Conservation (phyloP, 805 yeast species). For the Candida coleopterorum region DNA sequence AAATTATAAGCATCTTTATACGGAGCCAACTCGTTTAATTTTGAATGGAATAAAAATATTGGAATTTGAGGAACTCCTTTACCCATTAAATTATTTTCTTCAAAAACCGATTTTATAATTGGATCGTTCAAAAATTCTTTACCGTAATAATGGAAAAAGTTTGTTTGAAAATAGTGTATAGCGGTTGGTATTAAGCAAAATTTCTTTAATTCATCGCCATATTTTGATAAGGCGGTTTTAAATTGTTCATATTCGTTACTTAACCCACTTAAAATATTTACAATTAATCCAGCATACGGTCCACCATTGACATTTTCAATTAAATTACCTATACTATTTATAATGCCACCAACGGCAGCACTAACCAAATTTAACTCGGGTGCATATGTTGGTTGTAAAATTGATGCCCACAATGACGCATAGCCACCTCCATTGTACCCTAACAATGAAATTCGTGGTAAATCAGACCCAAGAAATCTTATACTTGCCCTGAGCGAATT, state of each 20-base stretch:
- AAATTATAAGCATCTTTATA: constrained; percentile 15
- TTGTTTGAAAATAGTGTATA: constrained; percentile 6
- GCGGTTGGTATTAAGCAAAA: constrained; percentile 9
- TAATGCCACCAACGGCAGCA: constrained; percentile 35
- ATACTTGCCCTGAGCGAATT: constrained; percentile 25
- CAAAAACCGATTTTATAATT: constrained; percentile 11
- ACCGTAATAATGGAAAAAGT: constrained; percentile 13
- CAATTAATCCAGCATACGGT: constrained; percentile 26
- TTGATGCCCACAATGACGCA: constrained; percentile 36
- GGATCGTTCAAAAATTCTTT: constrained; percentile 12
- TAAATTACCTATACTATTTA: constrained; percentile 26
- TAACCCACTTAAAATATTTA: constrained; percentile 27
- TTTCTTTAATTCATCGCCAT: constrained; percentile 4
- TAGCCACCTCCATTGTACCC: constrained; percentile 38
- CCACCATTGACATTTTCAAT: constrained; percentile 21
- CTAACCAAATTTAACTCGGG: constrained; percentile 28
- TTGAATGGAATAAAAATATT: constrained; percentile 19
- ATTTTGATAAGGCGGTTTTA: neutral
- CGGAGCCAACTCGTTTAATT: constrained; percentile 16
- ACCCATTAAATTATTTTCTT: constrained; percentile 15
- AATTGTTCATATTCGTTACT: constrained; percentile 25
- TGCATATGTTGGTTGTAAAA: constrained; percentile 33
- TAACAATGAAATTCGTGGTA: constrained; percentile 19
- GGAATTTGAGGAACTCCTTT: constrained; percentile 18
- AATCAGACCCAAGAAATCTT: constrained; percentile 16